Percentiles rank a stretch among this genome's conserved stretches.
Evolutionary conservation across 352 stramenopile species (phyloP).

Genomic region (Phytophthora macrochlamydospora): DNA sequence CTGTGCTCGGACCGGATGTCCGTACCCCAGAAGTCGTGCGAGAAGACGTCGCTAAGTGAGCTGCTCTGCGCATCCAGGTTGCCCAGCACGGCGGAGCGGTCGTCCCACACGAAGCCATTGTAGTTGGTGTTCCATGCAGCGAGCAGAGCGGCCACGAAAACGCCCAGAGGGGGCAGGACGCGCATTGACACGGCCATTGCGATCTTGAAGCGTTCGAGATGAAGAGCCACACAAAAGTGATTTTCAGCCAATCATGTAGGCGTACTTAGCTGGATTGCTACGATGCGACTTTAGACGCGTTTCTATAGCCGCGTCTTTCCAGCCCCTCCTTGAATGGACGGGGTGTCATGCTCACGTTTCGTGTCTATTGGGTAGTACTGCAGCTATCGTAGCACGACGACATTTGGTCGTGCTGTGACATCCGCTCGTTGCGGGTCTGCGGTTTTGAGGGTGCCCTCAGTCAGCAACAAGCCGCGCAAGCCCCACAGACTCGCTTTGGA

Average conservation of each 20-base stretch:
- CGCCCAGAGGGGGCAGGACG: constrained; percentile 3
- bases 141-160: constrained; percentile 46
- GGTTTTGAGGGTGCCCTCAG: constrained; percentile 35
- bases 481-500: constrained; percentile 10
- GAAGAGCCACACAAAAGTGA: too few species aligned
- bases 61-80: constrained; percentile 65
- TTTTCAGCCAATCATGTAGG: too few species aligned
- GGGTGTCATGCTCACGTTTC: constrained; percentile 32
- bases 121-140: constrained; percentile 56
- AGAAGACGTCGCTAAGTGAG: constrained; percentile 52
- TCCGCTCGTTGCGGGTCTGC: constrained; percentile 7
- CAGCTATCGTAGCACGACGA: background rate
- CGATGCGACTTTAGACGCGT: constrained; percentile 10
- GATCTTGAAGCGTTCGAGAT: too few species aligned
- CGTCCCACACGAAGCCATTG: constrained; percentile 91
- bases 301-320: constrained; percentile 23
- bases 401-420: constrained; percentile 6
- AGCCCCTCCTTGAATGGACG: constrained; percentile 9
- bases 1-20: constrained; percentile 54
- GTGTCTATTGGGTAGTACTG: constrained; percentile 17
- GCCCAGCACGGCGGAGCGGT: constrained; percentile 77
- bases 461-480: constrained; percentile 24
- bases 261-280: too few species aligned
- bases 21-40: constrained; percentile 90
- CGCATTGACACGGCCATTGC: constrained; percentile 11